Conservation (phyloP, 1,284 basidiomycete species). For the Rhizoctonia solani region DNA sequence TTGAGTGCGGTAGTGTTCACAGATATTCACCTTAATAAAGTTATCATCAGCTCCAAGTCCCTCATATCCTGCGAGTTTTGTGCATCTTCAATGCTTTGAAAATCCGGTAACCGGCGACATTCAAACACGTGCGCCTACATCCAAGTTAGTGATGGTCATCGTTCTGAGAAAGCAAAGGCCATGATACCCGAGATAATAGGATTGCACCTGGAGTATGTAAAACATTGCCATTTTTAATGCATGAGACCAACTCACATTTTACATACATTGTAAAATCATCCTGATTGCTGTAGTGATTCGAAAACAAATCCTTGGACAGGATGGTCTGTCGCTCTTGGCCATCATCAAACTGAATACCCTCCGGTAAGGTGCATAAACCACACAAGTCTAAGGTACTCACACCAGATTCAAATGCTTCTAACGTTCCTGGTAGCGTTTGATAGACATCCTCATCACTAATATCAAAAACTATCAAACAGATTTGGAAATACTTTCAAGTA, state of each 20-base stretch:
- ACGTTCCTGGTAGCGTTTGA: slow-evolving; percentile 34
- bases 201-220: slow-evolving; percentile 2
- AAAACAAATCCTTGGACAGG: slow-evolving; percentile 15
- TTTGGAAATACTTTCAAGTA: neutral
- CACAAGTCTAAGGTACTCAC: no score
- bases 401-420: slow-evolving; percentile 21
- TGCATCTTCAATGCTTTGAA: slow-evolving; percentile 9
- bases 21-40: slow-evolving; percentile 23
- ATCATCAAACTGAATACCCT: slow-evolving; percentile 2
- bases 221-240: neutral
- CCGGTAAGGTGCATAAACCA: neutral
- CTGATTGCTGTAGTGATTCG: slow-evolving; percentile 1
- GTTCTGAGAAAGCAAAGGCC: neutral
- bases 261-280: slow-evolving; percentile 25
- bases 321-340: slow-evolving; percentile 16
- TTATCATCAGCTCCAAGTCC: slow-evolving; percentile 1
- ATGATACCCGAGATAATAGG: slow-evolving; percentile 18
- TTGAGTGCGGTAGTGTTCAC: no score
- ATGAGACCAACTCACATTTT: slow-evolving; percentile 1
- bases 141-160: neutral
- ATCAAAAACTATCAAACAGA: neutral
- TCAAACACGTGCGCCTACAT: slow-evolving; percentile 1
- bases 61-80: slow-evolving; percentile 2
- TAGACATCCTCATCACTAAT: slow-evolving; percentile 37
- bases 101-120: neutral